phyloP scores from a whole-genome alignment of 495 filamentous ascomycete genomes.

The Cercophora newfieldiana region DNA sequence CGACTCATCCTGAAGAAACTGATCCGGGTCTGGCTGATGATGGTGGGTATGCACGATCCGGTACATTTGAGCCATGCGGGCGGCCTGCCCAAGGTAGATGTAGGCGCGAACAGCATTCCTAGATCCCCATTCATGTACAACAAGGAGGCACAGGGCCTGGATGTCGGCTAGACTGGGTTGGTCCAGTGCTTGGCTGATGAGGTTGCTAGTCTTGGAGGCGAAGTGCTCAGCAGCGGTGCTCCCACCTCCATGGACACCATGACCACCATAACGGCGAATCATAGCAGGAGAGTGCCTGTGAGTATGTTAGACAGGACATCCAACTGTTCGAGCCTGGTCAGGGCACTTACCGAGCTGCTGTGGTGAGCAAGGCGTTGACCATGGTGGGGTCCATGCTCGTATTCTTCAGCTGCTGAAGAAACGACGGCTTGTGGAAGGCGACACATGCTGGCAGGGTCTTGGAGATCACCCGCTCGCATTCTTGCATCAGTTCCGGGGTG shows the following conservation, averaged over 20 bases:
- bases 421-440: constrained; percentile 55
- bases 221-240: constrained; percentile 50
- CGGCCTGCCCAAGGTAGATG: constrained; percentile 52
- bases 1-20: constrained; percentile 53
- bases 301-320: neutral
- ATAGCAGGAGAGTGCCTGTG: constrained; percentile 47
- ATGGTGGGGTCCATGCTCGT: constrained; percentile 46
- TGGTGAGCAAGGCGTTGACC: constrained; percentile 50
- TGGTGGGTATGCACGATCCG: constrained; percentile 49
- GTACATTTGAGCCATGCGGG: constrained; percentile 55
- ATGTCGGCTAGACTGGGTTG: constrained; percentile 52
- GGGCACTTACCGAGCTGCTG: constrained; percentile 46
- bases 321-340: neutral
- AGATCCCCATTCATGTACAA: constrained; percentile 55
- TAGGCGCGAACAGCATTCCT: constrained; percentile 54
- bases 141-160: constrained; percentile 51
- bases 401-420: constrained; percentile 51
- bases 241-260: constrained; percentile 37
- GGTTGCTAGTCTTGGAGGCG: constrained; percentile 47
- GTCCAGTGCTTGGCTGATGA: constrained; percentile 48
- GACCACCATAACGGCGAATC: constrained; percentile 50
- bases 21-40: constrained; percentile 44
- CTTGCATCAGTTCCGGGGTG: constrained; percentile 47
- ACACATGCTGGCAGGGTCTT: constrained; percentile 54
- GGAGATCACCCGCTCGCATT: constrained; percentile 52